Base-by-base conservation (phyloP, 345 rosid genomes). In the Aethionema arabicum region DNA sequence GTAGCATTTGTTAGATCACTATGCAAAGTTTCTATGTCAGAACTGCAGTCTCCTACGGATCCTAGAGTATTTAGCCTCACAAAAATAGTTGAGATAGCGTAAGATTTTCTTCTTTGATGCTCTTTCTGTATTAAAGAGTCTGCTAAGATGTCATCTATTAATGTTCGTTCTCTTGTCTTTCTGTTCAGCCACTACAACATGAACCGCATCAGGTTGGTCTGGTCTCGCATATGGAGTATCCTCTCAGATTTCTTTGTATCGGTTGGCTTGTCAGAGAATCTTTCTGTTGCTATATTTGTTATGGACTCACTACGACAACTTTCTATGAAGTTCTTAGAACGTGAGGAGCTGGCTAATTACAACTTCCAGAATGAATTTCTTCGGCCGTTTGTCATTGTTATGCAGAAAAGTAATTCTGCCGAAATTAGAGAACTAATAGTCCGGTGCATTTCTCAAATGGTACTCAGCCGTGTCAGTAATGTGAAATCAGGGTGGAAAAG, bases 401-500 rank as follows among this genome's bases (percentile, higher is more conserved):
- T 91, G 96, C 89, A 88, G 83, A 86, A 83, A 83, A 86, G 98
- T 72, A 67, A 67, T 67, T 88, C 92, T 48, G 61, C 80, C n/a
- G 98, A 91, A 72, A 88, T 88, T 60, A 85, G 83, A 72, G 98
- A 91, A 75, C 68, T 91, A 76, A 86, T 88, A 45, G 84, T 91
- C 77, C 85, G 98, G 70, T 88, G 93, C 73, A 80, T 88, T 68
- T 92, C 96, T 45, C 98, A 89, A 79, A 92, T 92, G 98, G 98
- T 92, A 61, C 92, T 92, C 61, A 82, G 85, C 77, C 95, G 93
- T 32, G 98, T 89, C 60, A 77, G 69, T 58, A 83, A 89, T 70
- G 98, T 89, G 70, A 92, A 92, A 76, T 92, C 98, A 75, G 98
- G 98, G 16, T 92, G 96, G 98, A 92, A 85, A 80, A 92, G 96